Base-by-base conservation (phyloP, 331 rosid genomes). In the Telfairia occidentalis region DNA sequence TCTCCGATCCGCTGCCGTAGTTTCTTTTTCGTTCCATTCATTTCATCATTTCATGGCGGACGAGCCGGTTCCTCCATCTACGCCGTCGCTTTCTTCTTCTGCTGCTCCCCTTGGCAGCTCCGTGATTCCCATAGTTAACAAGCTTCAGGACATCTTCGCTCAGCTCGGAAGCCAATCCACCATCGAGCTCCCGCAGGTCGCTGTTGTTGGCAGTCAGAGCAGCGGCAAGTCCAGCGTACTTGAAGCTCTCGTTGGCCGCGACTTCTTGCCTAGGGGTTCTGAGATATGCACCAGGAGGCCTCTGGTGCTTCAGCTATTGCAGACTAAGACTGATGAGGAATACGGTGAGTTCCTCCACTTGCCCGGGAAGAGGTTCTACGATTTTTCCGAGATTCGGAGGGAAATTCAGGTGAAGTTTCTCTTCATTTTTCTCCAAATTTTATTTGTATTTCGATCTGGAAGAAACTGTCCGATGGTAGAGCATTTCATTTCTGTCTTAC, bases 191-290 rank as follows among this genome's bases (percentile, higher is more conserved):
- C 83, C 86, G 3, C 77, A 76, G 35, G 83, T 83, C 46, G 81
- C 83, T n/a, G 86, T 80, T 3, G 78, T 83, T 9, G 86, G 86
- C 16, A 83, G 84, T 65, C 84, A 83, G 48, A 83, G 86, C 45
- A 83, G 86, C 37, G 82, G 84, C 28, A 83, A 80, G 11, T 83
- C 84, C 24, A 83, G 84, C 59, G 84, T 80, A 3, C 84, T 83
- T n/a, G 86, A 83, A 37, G 82, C 86, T 2, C 82, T 83, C 1
- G 84, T 80, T 3, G 86, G 82, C 46, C 86, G 82, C 9, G 86
- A 83, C 75, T 83, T 83, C 61, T 80, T 83, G 24, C 86, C 84
- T 12, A 78, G 82, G 28, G 86, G 80, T 16, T 74, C 80, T 30
- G 83, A 69, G 1, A 83, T 83, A 8, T 83, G 86, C 58, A 80